These are phyloP conservation scores for Cryphonectria parasitica DNA, from an alignment of 2,329 filamentous ascomycete genomes.

Conservation along the genomic window DNA sequence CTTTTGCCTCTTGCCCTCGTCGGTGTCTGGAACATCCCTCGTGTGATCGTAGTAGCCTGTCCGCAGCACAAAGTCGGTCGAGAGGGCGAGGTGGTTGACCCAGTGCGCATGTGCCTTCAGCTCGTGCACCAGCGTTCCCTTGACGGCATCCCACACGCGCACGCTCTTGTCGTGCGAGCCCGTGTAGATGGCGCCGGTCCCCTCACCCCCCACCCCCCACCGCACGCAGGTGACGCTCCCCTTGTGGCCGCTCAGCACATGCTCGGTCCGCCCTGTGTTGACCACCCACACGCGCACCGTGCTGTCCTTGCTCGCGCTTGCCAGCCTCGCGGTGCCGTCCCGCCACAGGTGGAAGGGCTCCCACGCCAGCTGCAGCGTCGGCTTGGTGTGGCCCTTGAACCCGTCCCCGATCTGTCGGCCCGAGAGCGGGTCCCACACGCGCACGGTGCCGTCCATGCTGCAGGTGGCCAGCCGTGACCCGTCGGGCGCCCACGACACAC, in stretches of 20 bases:
- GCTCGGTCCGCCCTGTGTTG: constrained; percentile 76
- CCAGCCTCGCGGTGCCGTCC: constrained; percentile 75
- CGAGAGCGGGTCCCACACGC: constrained; percentile 84
- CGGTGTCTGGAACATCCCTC: constrained; percentile 65
- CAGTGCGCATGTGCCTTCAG: constrained; percentile 86
- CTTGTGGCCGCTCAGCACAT: constrained; percentile 86
- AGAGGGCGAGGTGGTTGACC: constrained; percentile 93
- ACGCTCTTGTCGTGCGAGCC: constrained; percentile 90
- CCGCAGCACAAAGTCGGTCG: constrained; percentile 85
- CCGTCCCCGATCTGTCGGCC: constrained; percentile 72
- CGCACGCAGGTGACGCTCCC: constrained; percentile 86
- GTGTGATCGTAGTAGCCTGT: constrained; percentile 88
- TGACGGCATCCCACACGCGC: constrained; percentile 83
- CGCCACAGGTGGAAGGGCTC: constrained; percentile 88
- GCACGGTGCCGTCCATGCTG: constrained; percentile 90
- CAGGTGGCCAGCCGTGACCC: constrained; percentile 82
- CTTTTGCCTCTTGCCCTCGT: constrained; percentile 72
- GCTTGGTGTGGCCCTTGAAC: constrained; percentile 86
- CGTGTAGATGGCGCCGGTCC: constrained; percentile 82
- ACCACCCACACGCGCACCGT: constrained; percentile 88
- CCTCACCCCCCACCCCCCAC: constrained; percentile 68
- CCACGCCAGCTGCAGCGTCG: constrained; percentile 87
- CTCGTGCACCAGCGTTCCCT: constrained; percentile 79
- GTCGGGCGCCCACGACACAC: constrained; percentile 85
- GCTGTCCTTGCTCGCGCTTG: constrained; percentile 86